Base-by-base conservation (phyloP, 768 basidiomycete species). In the Rhizopogon vulgaris region DNA sequence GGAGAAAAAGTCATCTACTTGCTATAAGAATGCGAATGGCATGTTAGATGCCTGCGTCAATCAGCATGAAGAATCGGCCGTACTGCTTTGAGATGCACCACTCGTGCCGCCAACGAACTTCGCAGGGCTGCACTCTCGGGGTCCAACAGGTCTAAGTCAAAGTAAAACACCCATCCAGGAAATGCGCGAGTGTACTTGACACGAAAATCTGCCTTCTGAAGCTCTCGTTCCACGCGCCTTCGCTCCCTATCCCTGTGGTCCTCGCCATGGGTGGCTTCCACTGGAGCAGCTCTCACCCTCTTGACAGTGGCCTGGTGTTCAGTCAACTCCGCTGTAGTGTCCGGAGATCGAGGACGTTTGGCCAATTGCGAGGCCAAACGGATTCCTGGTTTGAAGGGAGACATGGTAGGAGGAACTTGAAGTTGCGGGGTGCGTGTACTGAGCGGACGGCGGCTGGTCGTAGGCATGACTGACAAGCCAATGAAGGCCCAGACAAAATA, bases 1-100 rank as follows among this genome's bases (percentile, higher is more conserved):
- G 28, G 88, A 90, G 68, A 97, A 94, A 76, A 96, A 96, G 55
- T 84, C 79, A 46, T 95, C 91, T 51, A 92, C 79, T 51, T 74
- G 76, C 96, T 98, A 61, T 34, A 53, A 17, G 47, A 40, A 45
- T 38, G 14, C n/a, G 40, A 47, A 48, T 49, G 4, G 32, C 24
- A 46, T 39, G 53, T 54, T 32, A 17, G 25, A 38, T 14, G 32
- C 38, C 43, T 28, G 48, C 18, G 10, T 22, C 46, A 24, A 50
- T 45, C 27, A 51, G 18, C 46, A 28, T n/a, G 48, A 36, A 24
- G 18, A 28, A 34, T 38, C 38, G 14, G 41, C 79, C 90, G 60
- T 69, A 98, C 95, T 55, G 83, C 87, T 56, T 89, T 88, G 56
- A 96, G 78, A 38, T 78, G 77, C 34, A 68, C 60, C 32, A 95